A percentile compares a stretch with the other conserved stretches of the same genome.
Evolutionary conservation across 2,329 filamentous ascomycete genomes (phyloP).

Genomic region (Neoarthrinium moseri): DNA sequence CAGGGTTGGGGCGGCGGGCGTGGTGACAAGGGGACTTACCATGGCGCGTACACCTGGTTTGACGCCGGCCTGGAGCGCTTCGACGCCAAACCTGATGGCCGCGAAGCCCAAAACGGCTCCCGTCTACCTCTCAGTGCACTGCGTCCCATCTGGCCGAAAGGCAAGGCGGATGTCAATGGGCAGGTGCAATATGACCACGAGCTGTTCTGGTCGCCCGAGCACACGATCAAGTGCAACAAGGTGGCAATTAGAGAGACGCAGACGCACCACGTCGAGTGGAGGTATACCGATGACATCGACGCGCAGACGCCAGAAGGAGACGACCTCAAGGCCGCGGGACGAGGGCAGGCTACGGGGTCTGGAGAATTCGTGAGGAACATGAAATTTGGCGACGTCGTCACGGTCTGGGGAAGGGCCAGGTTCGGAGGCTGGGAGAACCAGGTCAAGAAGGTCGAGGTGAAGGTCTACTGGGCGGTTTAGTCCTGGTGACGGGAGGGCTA

Average conservation of each 20-base stretch:
- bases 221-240: slow-evolving; percentile 49
- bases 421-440: slow-evolving; percentile 54
- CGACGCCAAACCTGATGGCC: slow-evolving; percentile 30
- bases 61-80: slow-evolving; percentile 60
- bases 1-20: slow-evolving; percentile 52
- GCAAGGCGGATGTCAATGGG: slow-evolving; percentile 9
- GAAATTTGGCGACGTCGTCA: slow-evolving; percentile 59
- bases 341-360: slow-evolving; percentile 48
- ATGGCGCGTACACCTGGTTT: slow-evolving; percentile 60
- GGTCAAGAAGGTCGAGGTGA: slow-evolving; percentile 48
- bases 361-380: slow-evolving; percentile 56
- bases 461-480: slow-evolving; percentile 58
- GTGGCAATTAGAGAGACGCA: slow-evolving; percentile 31
- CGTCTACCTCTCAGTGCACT: slow-evolving; percentile 24
- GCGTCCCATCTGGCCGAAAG: slow-evolving; percentile 26
- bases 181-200: slow-evolving; percentile 33
- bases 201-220: slow-evolving; percentile 30
- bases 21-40: slow-evolving; percentile 36
- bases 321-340: slow-evolving; percentile 39
- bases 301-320: slow-evolving; percentile 39
- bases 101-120: slow-evolving; percentile 2
- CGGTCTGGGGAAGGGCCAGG: slow-evolving; percentile 59
- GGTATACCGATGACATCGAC: slow-evolving; percentile 45
- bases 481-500: background rate
- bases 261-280: slow-evolving; percentile 53